These are phyloP conservation scores for Bertia moriformis DNA, from an alignment of 2,329 filamentous ascomycete genomes.

Conservation along the genomic window DNA sequence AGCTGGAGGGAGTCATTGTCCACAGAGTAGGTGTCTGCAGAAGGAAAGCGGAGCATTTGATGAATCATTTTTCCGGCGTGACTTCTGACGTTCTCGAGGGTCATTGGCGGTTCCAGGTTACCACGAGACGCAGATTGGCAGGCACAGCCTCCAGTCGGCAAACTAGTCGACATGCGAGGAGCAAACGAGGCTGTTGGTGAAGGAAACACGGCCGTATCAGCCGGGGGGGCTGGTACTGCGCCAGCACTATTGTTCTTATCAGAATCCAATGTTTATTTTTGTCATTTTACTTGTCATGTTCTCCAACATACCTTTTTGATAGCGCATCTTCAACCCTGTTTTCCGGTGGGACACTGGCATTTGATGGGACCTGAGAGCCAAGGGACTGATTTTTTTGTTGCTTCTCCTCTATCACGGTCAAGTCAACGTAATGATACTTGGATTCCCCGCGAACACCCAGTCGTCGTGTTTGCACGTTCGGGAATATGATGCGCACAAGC, in stretches of 20 bases:
- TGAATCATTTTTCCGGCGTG: slow-evolving; percentile 20
- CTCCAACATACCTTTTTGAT: background rate
- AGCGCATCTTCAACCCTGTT: background rate
- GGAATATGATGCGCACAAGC: slow-evolving; percentile 56
- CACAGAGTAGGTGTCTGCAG: slow-evolving; percentile 12
- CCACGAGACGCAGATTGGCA: slow-evolving; percentile 10
- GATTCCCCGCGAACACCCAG: slow-evolving; percentile 55
- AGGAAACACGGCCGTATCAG: slow-evolving; percentile 21
- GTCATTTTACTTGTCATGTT: too few relatives aligned
- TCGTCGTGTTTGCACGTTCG: slow-evolving; percentile 52
- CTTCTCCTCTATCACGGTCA: slow-evolving; percentile 27
- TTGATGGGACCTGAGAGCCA: background rate
- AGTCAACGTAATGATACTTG: slow-evolving; percentile 52
- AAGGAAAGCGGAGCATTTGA: slow-evolving; percentile 20
- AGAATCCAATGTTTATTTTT: too few relatives aligned
- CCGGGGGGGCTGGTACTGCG: slow-evolving; percentile 10
- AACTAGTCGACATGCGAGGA: slow-evolving; percentile 2
- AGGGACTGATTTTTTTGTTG: slow-evolving; percentile 15
- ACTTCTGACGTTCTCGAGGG: slow-evolving; percentile 17
- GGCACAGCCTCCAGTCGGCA: background rate
- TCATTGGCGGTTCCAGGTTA: slow-evolving; percentile 14
- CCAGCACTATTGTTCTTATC: too few relatives aligned
- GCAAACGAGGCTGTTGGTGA: slow-evolving; percentile 20
- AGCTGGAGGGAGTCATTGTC: slow-evolving; percentile 13
- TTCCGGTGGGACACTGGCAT: background rate